These are phyloP conservation scores for Lasiosphaeris hirsuta DNA, from an alignment of 495 filamentous ascomycete genomes.

Conservation along the genomic window DNA sequence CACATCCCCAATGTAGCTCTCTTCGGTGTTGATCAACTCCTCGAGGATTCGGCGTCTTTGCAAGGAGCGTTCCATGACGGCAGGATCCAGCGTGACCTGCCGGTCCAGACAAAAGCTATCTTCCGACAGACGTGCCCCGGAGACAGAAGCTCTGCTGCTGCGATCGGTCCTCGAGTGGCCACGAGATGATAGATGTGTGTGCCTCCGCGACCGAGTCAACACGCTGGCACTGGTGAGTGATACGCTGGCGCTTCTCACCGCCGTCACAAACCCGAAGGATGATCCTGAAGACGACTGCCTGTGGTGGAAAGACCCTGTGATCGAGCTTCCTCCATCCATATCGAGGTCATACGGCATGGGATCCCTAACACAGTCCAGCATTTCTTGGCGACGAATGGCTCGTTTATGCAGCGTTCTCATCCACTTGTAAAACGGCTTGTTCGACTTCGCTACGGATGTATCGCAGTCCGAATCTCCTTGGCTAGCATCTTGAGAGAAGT, in stretches of 20 bases:
- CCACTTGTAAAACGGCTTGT: conserved; percentile 55
- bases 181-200: conserved; percentile 49
- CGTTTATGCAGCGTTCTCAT: conserved; percentile 53
- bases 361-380: conserved; percentile 22
- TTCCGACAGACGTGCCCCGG: conserved; percentile 57
- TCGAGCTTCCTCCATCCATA: conserved; percentile 22
- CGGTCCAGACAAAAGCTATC: conserved; percentile 59
- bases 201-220: conserved; percentile 54
- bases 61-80: conserved; percentile 63
- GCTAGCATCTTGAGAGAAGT: conserved; percentile 21
- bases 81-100: conserved; percentile 60
- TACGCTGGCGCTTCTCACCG: conserved; percentile 71
- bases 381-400: conserved; percentile 38
- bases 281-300: conserved; percentile 64
- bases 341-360: conserved; percentile 42
- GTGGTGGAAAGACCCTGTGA: conserved; percentile 33
- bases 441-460: conserved; percentile 11
- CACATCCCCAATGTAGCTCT: conserved; percentile 82
- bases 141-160: conserved; percentile 60
- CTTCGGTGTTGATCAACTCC: conserved; percentile 81
- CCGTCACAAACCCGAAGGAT: conserved; percentile 70
- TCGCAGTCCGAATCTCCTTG: conserved; percentile 15
- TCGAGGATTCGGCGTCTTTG: conserved; percentile 75
- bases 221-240: conserved; percentile 69
- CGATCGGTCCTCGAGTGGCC: conserved; percentile 56